These are phyloP conservation scores for Prunus davidiana DNA, from an alignment of 306 rosid species.

Conservation along the genomic window DNA sequence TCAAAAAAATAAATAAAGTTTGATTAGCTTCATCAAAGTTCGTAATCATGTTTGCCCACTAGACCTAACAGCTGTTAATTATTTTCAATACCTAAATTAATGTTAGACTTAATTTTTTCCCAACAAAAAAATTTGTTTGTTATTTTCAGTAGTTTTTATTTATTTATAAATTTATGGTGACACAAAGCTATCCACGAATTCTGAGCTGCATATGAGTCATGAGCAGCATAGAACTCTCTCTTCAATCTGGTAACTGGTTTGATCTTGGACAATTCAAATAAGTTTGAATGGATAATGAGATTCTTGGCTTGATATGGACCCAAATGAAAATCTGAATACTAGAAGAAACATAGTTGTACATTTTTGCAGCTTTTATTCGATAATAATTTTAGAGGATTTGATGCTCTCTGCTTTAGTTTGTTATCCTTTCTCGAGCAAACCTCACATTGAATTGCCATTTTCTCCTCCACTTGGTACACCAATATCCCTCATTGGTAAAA, in stretches of 20 bases:
- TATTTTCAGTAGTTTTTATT: too few relatives aligned
- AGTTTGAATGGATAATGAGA: background rate
- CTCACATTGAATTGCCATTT: background rate
- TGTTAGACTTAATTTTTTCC: too few relatives aligned
- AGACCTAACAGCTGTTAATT: background rate
- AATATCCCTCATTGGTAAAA: background rate
- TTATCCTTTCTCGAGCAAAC: background rate
- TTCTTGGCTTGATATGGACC: background rate
- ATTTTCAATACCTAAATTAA: too few relatives aligned
- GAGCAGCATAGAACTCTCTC: too few relatives aligned
- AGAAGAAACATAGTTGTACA: background rate
- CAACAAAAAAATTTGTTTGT: too few relatives aligned
- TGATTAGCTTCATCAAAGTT: background rate
- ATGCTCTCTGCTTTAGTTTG: constrained; percentile 10
- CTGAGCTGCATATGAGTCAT: too few relatives aligned
- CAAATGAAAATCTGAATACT: background rate
- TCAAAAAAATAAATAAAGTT: background rate
- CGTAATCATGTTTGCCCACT: background rate
- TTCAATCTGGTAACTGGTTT: too few relatives aligned
- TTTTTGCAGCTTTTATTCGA: background rate
- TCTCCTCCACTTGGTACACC: constrained; percentile 2
- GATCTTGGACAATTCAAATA: too few relatives aligned
- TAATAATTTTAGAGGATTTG: constrained; percentile 14
- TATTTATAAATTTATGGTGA: too few relatives aligned
- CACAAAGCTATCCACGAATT: too few relatives aligned